phyloP scores from a whole-genome alignment of 2,329 filamentous ascomycete species.

The Bipolaris oryzae region DNA sequence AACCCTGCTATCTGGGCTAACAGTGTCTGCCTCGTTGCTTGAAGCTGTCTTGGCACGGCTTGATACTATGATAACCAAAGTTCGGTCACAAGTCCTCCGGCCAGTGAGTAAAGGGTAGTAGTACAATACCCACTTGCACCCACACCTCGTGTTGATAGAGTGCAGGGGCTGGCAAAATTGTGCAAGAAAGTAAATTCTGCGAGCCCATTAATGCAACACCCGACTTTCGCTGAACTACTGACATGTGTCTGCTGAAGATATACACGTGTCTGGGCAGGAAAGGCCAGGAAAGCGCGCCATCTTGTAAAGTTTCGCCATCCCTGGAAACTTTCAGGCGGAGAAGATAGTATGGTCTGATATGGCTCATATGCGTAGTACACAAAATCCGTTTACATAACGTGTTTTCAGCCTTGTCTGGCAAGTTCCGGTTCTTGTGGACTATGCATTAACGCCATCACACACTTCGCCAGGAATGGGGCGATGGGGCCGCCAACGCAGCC shows the following conservation, averaged over 20 bases:
- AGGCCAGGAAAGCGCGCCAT: neutral
- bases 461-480: neutral
- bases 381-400: neutral
- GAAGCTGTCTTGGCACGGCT: neutral
- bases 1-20: neutral
- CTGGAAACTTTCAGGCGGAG: neutral
- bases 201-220: neutral
- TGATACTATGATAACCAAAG: too few relatives aligned
- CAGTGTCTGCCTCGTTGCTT: neutral
- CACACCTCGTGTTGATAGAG: neutral
- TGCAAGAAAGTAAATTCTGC: neutral
- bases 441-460: constrained; percentile 1
- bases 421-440: neutral
- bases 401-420: neutral
- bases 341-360: neutral
- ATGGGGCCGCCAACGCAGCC: neutral
- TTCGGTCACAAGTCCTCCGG: neutral
- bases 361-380: neutral
- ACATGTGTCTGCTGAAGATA: neutral
- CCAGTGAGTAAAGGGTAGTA: neutral
- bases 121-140: neutral
- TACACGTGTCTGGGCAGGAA: neutral
- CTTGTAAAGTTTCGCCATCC: neutral
- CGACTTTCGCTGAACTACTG: neutral
- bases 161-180: too few relatives aligned